These are phyloP conservation scores for Apiospora marii DNA, from an alignment of 2,329 filamentous ascomycete species.

Conservation along the genomic window DNA sequence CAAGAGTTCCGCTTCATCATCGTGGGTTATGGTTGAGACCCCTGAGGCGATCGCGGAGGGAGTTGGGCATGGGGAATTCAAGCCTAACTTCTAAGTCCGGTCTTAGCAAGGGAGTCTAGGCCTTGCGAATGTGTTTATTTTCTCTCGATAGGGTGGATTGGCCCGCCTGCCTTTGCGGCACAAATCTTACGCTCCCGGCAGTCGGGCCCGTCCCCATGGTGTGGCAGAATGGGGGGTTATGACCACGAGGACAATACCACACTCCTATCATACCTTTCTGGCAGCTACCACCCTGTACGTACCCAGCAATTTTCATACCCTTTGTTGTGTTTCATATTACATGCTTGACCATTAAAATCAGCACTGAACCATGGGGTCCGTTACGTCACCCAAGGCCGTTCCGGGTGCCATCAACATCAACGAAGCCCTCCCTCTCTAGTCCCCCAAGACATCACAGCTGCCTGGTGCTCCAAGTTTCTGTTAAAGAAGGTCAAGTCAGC, in stretches of 20 bases:
- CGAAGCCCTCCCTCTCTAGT: conserved; percentile 22
- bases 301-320: background rate
- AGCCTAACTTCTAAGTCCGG: too few relatives aligned
- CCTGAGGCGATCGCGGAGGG: too few relatives aligned
- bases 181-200: background rate
- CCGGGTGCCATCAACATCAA: conserved; percentile 27
- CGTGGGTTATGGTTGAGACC: too few relatives aligned
- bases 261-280: background rate
- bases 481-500: conserved; percentile 28
- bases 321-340: background rate
- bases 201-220: background rate
- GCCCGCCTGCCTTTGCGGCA: background rate
- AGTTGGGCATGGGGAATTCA: too few relatives aligned
- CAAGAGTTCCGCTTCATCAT: too few relatives aligned
- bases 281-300: background rate
- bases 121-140: too few relatives aligned
- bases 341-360: background rate
- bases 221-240: background rate
- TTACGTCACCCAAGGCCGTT: background rate
- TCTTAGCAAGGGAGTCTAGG: too few relatives aligned
- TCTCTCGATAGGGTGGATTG: too few relatives aligned
- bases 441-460: conserved; percentile 29
- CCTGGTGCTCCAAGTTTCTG: conserved; percentile 32
- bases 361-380: background rate
- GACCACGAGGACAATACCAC: background rate